These are phyloP conservation scores for Dactylis glomerata DNA, from an alignment of 176 grass and related monocot genomes.

Conservation along the genomic window DNA sequence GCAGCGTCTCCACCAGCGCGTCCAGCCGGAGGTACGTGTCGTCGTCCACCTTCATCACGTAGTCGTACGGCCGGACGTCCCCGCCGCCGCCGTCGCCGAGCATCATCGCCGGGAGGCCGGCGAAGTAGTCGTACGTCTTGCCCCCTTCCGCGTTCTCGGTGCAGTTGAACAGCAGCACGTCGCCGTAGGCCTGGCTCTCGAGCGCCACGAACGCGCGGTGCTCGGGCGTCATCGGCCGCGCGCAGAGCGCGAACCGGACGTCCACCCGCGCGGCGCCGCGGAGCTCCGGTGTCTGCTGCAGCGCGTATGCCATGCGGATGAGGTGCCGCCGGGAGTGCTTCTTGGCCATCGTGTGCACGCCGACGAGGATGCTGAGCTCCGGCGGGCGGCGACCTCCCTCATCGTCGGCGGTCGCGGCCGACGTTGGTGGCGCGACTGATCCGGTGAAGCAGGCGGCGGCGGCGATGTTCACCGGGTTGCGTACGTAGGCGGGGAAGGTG, in stretches of 20 bases:
- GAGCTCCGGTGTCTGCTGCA: slow-evolving; percentile 35
- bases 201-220: slow-evolving; percentile 50
- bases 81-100: neutral
- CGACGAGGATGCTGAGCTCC: slow-evolving; percentile 40
- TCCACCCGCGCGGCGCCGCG: slow-evolving; percentile 40
- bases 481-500: slow-evolving; percentile 7
- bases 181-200: slow-evolving; percentile 51
- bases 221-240: slow-evolving; percentile 38
- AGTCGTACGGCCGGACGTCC: slow-evolving; percentile 52
- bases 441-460: neutral
- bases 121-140: slow-evolving; percentile 67
- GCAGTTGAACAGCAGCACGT: slow-evolving; percentile 61
- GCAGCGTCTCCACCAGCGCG: slow-evolving; percentile 44
- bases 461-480: neutral
- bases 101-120: slow-evolving; percentile 40
- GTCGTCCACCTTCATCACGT: slow-evolving; percentile 84
- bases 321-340: slow-evolving; percentile 59
- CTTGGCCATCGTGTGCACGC: slow-evolving; percentile 50
- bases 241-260: slow-evolving; percentile 61
- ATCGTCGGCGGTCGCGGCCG: neutral
- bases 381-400: neutral
- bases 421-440: neutral
- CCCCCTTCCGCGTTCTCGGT: slow-evolving; percentile 39
- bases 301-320: slow-evolving; percentile 54
- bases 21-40: slow-evolving; percentile 77